phyloP scores from a whole-genome alignment of 768 basidiomycete genomes.

The Termitomyces sp. region DNA sequence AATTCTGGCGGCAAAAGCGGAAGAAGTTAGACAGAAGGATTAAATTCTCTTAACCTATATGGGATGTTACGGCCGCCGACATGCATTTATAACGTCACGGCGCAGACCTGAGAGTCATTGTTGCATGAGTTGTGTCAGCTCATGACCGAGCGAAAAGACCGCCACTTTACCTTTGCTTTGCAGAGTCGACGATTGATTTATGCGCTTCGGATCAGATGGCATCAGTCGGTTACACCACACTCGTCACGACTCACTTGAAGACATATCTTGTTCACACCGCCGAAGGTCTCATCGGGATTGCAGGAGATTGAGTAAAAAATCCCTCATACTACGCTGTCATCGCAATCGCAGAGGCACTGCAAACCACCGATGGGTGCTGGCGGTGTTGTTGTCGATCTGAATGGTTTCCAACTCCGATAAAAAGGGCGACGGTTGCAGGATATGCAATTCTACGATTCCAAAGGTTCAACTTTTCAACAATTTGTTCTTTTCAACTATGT shows the following conservation, averaged over 20 bases:
- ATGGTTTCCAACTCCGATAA: slow-evolving; percentile 32
- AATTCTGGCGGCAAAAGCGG: not conserved
- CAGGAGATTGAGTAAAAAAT: slow-evolving; percentile 39
- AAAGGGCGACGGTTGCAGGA: slow-evolving; percentile 37
- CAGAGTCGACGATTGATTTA: too few species aligned
- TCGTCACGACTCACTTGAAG: too few species aligned
- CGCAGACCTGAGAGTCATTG: too few species aligned
- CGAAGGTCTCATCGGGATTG: slow-evolving; percentile 24
- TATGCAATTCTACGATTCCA: slow-evolving; percentile 60
- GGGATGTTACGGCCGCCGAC: too few species aligned
- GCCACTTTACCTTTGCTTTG: too few species aligned
- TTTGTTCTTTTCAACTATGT: slow-evolving; percentile 48
- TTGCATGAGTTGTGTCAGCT: too few species aligned
- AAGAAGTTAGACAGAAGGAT: not conserved
- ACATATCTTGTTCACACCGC: slow-evolving; percentile 41
- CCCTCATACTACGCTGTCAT: slow-evolving; percentile 47
- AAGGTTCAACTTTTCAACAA: slow-evolving; percentile 32
- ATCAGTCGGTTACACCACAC: slow-evolving; percentile 45
- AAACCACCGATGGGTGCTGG: slow-evolving; percentile 31
- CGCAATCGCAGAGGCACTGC: slow-evolving; percentile 38
- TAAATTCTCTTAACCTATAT: too few species aligned
- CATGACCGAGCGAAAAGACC: too few species aligned
- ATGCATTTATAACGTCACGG: too few species aligned
- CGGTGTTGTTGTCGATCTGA: slow-evolving; percentile 36
- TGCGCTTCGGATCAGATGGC: too few species aligned